phyloP scores from a whole-genome alignment of 164 flowering plant genomes.

The Magnolia sinica region DNA sequence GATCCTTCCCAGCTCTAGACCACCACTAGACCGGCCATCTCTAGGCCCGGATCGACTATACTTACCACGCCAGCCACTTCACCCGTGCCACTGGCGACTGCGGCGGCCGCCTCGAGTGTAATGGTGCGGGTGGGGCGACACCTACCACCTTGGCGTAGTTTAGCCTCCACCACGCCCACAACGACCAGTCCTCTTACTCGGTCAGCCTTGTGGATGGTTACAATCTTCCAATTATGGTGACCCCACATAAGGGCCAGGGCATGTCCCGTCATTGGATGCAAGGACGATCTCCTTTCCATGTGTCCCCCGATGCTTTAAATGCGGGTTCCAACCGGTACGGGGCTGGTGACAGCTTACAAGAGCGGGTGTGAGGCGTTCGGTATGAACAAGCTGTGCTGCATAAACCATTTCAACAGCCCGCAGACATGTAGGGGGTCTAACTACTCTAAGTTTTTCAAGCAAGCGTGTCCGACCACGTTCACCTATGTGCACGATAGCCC shows the following conservation, averaged over 20 bases:
- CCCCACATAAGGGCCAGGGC: conserved; percentile 84
- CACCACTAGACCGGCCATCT: conserved; percentile 76
- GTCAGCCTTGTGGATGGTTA: conserved; percentile 92
- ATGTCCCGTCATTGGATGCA: conserved; percentile 91
- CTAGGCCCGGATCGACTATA: conserved; percentile 79
- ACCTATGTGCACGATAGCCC: conserved; percentile 86
- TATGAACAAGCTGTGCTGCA: conserved; percentile 75
- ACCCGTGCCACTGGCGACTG: conserved; percentile 87
- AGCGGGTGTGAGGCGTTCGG: conserved; percentile 82
- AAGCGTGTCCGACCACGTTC: conserved; percentile 70
- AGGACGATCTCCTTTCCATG: conserved; percentile 44
- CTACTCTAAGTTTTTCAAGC: conserved; percentile 71
- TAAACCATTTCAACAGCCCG: conserved; percentile 68
- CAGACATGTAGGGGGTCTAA: conserved; percentile 53
- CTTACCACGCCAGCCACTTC: conserved; percentile 39
- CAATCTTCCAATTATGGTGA: conserved; percentile 77
- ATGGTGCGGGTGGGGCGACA: conserved; percentile 64
- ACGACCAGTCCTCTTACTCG: conserved; percentile 63
- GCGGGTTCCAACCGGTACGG: conserved; percentile 17
- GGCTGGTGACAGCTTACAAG: conserved; percentile 68
- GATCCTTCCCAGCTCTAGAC: conserved; percentile 69
- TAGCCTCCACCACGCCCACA: conserved; percentile 62
- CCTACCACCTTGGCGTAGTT: conserved; percentile 86
- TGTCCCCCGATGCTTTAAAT: conserved; percentile 54
- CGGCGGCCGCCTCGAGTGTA: conserved; percentile 59